Evolutionary conservation across 2,329 filamentous ascomycete species (phyloP), one percentile per base, ranked within the genome.

Genomic region (Ceratocystis cubensis): DNA sequence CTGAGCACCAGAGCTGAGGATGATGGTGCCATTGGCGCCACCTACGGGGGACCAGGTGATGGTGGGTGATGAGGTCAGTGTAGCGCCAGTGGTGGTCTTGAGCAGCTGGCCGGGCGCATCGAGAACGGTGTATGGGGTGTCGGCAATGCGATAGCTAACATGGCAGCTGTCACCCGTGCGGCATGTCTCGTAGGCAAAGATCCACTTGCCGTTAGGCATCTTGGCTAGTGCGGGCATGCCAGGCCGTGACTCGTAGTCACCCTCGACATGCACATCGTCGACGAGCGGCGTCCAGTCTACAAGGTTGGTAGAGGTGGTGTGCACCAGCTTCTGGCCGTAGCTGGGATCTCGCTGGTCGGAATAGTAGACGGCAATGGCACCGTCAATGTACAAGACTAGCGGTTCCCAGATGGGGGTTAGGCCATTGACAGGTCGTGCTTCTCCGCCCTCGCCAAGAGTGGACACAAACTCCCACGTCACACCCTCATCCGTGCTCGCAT

Each of bases 321-420:
- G 86, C 2, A 83, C 79, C 48, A 89, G 78, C 72, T 88, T 88
- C 74, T 89, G 87, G 20, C 86, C 87, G 71, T 89, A 78, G 1
- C 76, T 76, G 69, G 84, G 79, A 69, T 85, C 85, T 45, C 87
- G 81, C 72, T 89, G 87, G 73, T 89, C 87, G 1, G 86, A 85
- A 76, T 89, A 89, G 77, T 88, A 89, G 71, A 81, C 77, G 45
- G 89, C 80, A 20, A 89, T 75, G 64, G 82, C 77, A 65, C 82
- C 78, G 66, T 87, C 75, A 72, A 85, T 80, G 57, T 67, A 75
- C 73, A 84, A 72, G 53, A 89, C 74, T 73, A 87, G 88, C 0
- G 87, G 87, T 73, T 90, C 88, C 87, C 87, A 90, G 22, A 90
- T 83, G 0, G 86, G 85, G 0, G 84, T 87, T 46, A 84, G 73